Conservation (phyloP, 495 filamentous ascomycete species). For the Hyaloscypha hepaticicola region DNA sequence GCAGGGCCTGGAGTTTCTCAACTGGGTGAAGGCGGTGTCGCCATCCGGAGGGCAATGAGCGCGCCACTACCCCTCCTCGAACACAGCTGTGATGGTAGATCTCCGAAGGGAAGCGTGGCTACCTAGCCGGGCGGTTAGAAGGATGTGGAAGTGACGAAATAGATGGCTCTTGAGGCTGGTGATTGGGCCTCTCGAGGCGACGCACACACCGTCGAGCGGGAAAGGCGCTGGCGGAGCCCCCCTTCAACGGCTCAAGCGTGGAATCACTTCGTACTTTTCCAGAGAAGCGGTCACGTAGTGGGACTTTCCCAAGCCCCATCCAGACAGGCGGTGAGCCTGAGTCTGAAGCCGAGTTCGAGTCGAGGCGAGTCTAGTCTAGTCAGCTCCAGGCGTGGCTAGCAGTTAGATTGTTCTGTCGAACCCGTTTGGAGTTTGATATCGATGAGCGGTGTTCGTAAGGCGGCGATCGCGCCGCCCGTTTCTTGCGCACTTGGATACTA, state of each 20-base stretch:
- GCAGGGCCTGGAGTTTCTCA: neutral
- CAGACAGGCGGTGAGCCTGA: slow-evolving; percentile 8
- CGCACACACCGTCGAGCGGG: neutral
- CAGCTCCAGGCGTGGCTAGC: neutral
- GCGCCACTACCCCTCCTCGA: neutral
- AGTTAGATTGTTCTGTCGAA: too few species aligned
- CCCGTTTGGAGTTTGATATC: neutral
- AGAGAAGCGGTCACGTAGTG: neutral
- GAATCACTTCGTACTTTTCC: too few species aligned
- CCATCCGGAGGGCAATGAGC: neutral
- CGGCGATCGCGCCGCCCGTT: neutral
- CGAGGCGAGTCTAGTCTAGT: neutral
- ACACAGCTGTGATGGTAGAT: slow-evolving; percentile 1
- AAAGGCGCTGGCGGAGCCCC: neutral
- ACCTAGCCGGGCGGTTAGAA: slow-evolving; percentile 1
- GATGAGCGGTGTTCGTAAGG: neutral
- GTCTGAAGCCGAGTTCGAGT: too few species aligned
- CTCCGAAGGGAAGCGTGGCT: neutral
- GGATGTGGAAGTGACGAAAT: neutral
- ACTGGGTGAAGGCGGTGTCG: neutral
- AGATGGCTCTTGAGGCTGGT: neutral
- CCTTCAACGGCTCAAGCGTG: neutral
- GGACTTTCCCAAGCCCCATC: neutral
- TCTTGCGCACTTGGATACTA: too few species aligned
- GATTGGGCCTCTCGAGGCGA: slow-evolving; percentile 6